Percentiles rank a stretch among this genome's conserved stretches.
phyloP scores from a whole-genome alignment of 2,329 filamentous ascomycete genomes.

The Nothophaeocryptopus gaeumannii region DNA sequence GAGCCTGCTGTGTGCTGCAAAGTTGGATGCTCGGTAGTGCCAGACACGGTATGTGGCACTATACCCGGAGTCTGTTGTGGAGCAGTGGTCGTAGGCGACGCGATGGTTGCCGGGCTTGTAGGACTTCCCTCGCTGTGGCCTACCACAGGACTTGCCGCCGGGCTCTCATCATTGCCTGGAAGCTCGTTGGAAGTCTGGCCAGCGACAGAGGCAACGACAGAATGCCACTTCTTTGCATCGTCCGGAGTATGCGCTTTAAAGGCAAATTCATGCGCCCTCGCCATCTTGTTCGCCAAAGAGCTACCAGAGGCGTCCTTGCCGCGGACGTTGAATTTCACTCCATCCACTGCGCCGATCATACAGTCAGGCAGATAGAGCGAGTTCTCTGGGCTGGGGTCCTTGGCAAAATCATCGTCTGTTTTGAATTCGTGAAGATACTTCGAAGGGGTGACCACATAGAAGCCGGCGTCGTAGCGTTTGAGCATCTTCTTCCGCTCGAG shows the following conservation, averaged over 20 bases:
- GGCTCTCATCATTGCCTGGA: conserved; percentile 38
- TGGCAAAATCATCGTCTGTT: conserved; percentile 71
- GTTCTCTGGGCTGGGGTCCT: conserved; percentile 78
- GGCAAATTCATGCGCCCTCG: conserved; percentile 72
- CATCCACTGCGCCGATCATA: conserved; percentile 66
- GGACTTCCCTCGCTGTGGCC: conserved; percentile 12
- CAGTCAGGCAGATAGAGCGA: conserved; percentile 93
- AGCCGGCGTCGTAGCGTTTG: conserved; percentile 72
- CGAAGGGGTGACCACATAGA: conserved; percentile 86
- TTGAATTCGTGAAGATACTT: conserved; percentile 96
- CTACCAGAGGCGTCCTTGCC: conserved; percentile 84
- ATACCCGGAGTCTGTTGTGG: conserved; percentile 1
- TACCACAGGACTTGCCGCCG: conserved; percentile 32
- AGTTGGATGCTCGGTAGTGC: background rate
- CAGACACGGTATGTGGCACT: background rate
- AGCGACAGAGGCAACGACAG: conserved; percentile 63
- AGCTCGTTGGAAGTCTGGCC: conserved; percentile 48
- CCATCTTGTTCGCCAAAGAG: conserved; percentile 75
- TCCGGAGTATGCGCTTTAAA: conserved; percentile 83
- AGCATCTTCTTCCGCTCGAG: conserved; percentile 90
- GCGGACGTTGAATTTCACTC: conserved; percentile 88
- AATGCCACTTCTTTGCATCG: conserved; percentile 83
- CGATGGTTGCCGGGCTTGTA: background rate
- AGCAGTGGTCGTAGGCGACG: background rate
- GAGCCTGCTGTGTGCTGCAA: background rate